Conservation (phyloP, 1,284 basidiomycete species). For the Jaminaea rosea region DNA sequence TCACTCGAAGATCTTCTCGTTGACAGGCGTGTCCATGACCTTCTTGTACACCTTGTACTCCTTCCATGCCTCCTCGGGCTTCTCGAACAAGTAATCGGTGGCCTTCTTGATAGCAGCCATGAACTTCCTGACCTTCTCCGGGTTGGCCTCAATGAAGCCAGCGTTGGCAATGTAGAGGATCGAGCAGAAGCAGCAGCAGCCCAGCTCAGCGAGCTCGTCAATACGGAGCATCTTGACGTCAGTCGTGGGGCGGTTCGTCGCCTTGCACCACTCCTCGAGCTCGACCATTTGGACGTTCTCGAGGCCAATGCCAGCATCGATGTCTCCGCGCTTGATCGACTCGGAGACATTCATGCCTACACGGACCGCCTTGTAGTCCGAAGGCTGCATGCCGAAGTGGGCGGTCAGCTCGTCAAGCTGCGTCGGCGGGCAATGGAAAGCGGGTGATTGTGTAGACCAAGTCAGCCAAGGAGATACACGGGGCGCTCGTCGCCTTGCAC, state of each 20-base stretch:
- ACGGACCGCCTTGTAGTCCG: conserved; percentile 48
- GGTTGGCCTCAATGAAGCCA: conserved; percentile 37
- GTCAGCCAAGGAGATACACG: too few relatives aligned
- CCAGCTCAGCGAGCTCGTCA: conserved; percentile 47
- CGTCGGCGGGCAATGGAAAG: too few relatives aligned
- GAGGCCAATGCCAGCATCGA: conserved; percentile 45
- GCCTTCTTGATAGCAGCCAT: conserved; percentile 49
- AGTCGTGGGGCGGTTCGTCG: conserved; percentile 36
- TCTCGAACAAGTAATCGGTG: conserved; percentile 41
- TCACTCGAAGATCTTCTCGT: conserved; percentile 30
- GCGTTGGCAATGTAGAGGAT: conserved; percentile 40
- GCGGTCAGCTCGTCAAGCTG: conserved; percentile 17
- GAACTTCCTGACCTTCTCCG: conserved; percentile 46
- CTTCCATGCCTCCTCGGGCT: conserved; percentile 46
- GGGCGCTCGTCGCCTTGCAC: too few relatives aligned
- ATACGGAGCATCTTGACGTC: conserved; percentile 49
- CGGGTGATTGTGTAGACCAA: too few relatives aligned
- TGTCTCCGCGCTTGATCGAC: conserved; percentile 47
- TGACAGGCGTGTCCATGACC: conserved; percentile 43
- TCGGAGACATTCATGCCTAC: conserved; percentile 49
- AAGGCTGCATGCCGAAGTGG: conserved; percentile 37
- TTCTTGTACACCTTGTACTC: conserved; percentile 46
- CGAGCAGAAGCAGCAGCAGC: conserved; percentile 49
- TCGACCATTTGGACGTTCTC: conserved; percentile 48
- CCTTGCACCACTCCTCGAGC: conserved; percentile 48